Percentiles rank a stretch among this genome's conserved stretches.
These are phyloP conservation scores for Nepenthes gracilis DNA, from an alignment of 148 eudicot species.

Conservation along the genomic window DNA sequence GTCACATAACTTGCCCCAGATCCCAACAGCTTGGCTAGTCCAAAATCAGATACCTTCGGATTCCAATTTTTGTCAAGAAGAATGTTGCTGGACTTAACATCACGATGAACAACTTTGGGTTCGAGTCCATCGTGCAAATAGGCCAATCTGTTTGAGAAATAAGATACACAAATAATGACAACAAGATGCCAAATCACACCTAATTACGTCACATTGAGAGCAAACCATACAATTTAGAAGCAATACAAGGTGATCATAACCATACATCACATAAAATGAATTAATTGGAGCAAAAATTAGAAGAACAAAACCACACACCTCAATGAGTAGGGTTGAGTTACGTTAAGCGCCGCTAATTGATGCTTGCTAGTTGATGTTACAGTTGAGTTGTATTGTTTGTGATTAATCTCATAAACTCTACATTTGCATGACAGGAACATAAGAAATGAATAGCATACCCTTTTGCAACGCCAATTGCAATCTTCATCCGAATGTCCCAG, in stretches of 20 bases:
- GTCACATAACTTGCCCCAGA: slow-evolving; percentile 85
- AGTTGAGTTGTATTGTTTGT: no score
- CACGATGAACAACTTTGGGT: slow-evolving; percentile 98
- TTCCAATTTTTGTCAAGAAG: slow-evolving; percentile 82
- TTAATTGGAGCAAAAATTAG: no score
- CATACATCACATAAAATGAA: no score
- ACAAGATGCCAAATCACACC: no score
- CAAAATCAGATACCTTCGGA: slow-evolving; percentile 89
- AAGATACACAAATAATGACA: background rate
- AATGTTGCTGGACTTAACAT: slow-evolving; percentile 93
- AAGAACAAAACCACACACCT: no score
- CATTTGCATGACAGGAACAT: background rate
- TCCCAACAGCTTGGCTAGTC: slow-evolving; percentile 90
- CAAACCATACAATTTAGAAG: no score
- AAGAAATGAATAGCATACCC: slow-evolving; percentile 38
- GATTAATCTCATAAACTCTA: background rate
- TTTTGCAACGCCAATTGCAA: slow-evolving; percentile 87
- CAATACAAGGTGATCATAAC: no score
- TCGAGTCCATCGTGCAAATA: slow-evolving; percentile 95
- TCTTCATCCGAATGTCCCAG: slow-evolving; percentile 79
- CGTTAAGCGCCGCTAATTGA: no score
- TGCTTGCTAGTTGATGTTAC: no score
- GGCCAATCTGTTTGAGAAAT: slow-evolving; percentile 43
- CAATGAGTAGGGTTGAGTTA: no score
- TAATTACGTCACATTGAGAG: no score